Evolutionary conservation across 2,329 filamentous ascomycete genomes (phyloP).

Genomic region (Cadophora gregata): DNA sequence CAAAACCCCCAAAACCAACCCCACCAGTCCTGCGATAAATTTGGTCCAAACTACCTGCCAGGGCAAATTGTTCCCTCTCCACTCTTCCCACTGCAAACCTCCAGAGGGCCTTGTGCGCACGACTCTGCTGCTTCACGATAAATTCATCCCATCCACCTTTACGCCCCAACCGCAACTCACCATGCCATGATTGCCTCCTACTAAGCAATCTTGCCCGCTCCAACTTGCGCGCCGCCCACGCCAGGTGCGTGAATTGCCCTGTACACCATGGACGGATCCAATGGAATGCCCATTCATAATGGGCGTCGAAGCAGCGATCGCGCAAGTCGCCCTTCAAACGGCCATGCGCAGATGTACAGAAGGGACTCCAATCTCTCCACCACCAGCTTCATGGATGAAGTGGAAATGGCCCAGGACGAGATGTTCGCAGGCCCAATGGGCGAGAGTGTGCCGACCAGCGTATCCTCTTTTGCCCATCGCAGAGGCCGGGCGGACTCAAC

Average conservation of each 20-base stretch:
- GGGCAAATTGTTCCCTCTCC: background rate
- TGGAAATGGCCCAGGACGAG: conserved; percentile 99
- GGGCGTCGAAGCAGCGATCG: conserved; percentile 43
- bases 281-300: conserved; percentile 37
- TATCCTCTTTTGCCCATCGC: conserved; percentile 89
- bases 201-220: background rate
- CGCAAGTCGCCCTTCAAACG: conserved; percentile 39
- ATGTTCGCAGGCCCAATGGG: conserved; percentile 93
- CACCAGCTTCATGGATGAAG: conserved; percentile 86
- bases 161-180: background rate
- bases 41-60: background rate
- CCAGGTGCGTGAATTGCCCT: conserved; percentile 19
- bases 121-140: background rate
- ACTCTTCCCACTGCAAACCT: background rate
- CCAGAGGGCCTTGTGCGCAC: too few relatives aligned
- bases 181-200: background rate
- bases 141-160: background rate
- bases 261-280: conserved; percentile 38
- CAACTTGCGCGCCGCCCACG: conserved; percentile 2
- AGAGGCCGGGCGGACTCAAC: conserved; percentile 81
- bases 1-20: background rate
- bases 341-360: conserved; percentile 59
- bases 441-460: conserved; percentile 93
- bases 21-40: background rate
- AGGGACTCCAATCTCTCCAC: conserved; percentile 74